Conservation (phyloP, 805 yeast genomes). For the Ogataea kodamae region DNA sequence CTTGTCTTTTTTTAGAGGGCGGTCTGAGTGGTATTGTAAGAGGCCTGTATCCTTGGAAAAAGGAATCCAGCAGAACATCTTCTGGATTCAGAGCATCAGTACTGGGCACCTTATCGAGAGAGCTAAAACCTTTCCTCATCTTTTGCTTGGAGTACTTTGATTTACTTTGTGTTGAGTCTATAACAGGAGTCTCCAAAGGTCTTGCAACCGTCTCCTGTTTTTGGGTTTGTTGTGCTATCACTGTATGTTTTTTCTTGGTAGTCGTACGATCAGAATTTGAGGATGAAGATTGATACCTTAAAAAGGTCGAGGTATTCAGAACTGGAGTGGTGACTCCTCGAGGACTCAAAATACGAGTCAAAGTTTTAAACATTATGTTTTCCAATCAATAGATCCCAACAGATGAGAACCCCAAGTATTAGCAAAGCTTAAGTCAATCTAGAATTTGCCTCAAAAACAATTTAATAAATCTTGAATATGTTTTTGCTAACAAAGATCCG, state of each 20-base stretch:
- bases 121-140: conserved; percentile 32
- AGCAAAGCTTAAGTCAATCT: background rate
- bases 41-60: conserved; percentile 37
- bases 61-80: conserved; percentile 32
- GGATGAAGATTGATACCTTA: conserved; percentile 24
- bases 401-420: no score
- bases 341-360: background rate
- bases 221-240: conserved; percentile 16
- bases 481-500: conserved; percentile 1
- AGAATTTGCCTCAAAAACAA: conserved; percentile 1
- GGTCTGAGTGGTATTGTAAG: conserved; percentile 32
- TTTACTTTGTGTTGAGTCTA: background rate
- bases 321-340: background rate
- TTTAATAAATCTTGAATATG: conserved; percentile 1
- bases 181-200: conserved; percentile 7
- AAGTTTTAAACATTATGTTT: background rate
- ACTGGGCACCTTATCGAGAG: conserved; percentile 34
- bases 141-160: conserved; percentile 6
- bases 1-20: conserved; percentile 24
- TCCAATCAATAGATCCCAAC: no score
- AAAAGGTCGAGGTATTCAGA: conserved; percentile 2
- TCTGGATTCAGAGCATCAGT: conserved; percentile 32
- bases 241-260: conserved; percentile 15
- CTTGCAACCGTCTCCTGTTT: conserved; percentile 10
- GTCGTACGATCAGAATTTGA: conserved; percentile 12